Base-by-base conservation (phyloP, 2,329 filamentous ascomycete species). In the Nemania sp. region DNA sequence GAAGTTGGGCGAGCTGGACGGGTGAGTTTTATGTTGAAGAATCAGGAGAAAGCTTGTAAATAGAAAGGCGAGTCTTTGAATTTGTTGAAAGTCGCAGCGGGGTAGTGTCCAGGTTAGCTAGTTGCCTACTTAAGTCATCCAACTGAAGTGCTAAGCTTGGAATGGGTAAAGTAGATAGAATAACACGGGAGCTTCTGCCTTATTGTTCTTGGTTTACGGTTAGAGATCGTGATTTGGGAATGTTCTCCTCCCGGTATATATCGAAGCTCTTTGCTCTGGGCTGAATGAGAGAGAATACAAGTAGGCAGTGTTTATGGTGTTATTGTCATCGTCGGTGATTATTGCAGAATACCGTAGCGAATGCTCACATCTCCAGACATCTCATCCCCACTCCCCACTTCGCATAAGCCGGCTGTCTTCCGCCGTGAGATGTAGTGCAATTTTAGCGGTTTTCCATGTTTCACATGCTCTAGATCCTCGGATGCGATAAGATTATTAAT, bases 331-430 rank as follows among this genome's bases (percentile, higher is more conserved):
- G 37, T 62, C 60, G 52, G 60, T 63, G 32, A 57, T 48, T 13
- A 25, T 63, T 63, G 17, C 9, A 54, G 49, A 20, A 49, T 18
- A 40, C 32, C 4, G 25, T 29, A 29, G 25, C 25, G 25, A 29
- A 29, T 29, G 25, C 25, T 29, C 7, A 29, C 25, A 7, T 29
- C 20, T 12, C 13, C 21, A 32, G 35, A 18, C 46, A 5, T 25
- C 45, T 54, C 39, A 50, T 58, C 59, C 43, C 50, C 29, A 7
- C 25, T 18, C 60, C 51, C 56, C 56, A 56, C 42, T 53, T 48
- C 20, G 18, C 32, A 50, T 52, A n/a, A n/a, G n/a, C n/a, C n/a
- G n/a, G n/a, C n/a, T 29, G 40, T n/a, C 17, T 42, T 29, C 20
- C 25, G 7, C 25, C 25, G 25, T 29, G 3, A 29, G 25, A 29